Percentiles rank a stretch among this genome's conserved stretches.
These are phyloP conservation scores for Biscogniauxia mediterranea DNA, from an alignment of 2,329 filamentous ascomycete genomes.

Conservation along the genomic window DNA sequence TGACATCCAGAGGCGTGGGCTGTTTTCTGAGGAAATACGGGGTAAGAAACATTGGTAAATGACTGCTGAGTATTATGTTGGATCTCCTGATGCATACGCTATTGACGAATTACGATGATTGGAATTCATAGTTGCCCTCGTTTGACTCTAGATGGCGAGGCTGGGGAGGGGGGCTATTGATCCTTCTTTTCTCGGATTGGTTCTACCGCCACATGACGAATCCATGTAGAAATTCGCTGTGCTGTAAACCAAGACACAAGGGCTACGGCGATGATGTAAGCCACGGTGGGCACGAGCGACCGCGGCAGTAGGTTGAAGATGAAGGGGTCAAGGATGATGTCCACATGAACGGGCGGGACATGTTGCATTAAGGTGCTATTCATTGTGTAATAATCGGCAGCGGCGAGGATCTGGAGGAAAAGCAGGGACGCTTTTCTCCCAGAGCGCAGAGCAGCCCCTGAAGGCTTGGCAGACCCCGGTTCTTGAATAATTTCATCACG, in stretches of 20 bases:
- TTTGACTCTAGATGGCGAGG: conserved; percentile 22
- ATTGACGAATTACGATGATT: conserved; percentile 23
- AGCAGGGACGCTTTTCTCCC: conserved; percentile 50
- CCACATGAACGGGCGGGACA: conserved; percentile 72
- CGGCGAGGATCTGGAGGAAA: conserved; percentile 71
- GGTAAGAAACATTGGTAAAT: conserved; percentile 1
- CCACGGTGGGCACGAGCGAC: conserved; percentile 70
- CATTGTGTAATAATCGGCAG: conserved; percentile 81
- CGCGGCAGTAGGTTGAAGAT: conserved; percentile 74
- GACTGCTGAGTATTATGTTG: conserved; percentile 6
- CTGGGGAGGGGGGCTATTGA: conserved; percentile 30
- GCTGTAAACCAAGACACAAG: conserved; percentile 44
- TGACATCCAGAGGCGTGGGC: background rate
- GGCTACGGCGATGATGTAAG: conserved; percentile 66
- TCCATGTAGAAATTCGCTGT: conserved; percentile 33
- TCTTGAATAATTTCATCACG: conserved; percentile 4
- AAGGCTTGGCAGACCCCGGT: conserved; percentile 10
- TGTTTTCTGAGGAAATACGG: conserved; percentile 2
- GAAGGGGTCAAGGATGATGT: conserved; percentile 85
- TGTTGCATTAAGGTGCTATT: conserved; percentile 71
- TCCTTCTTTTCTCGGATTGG: conserved; percentile 37
- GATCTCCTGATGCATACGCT: conserved; percentile 15
- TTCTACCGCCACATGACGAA: conserved; percentile 30
- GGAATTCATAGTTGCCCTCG: conserved; percentile 16
- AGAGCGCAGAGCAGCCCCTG: conserved; percentile 4